Percentiles rank a stretch among this genome's conserved stretches.
Evolutionary conservation across 1,284 basidiomycete species (phyloP).

Genomic region (Ustanciosporium gigantosporum): DNA sequence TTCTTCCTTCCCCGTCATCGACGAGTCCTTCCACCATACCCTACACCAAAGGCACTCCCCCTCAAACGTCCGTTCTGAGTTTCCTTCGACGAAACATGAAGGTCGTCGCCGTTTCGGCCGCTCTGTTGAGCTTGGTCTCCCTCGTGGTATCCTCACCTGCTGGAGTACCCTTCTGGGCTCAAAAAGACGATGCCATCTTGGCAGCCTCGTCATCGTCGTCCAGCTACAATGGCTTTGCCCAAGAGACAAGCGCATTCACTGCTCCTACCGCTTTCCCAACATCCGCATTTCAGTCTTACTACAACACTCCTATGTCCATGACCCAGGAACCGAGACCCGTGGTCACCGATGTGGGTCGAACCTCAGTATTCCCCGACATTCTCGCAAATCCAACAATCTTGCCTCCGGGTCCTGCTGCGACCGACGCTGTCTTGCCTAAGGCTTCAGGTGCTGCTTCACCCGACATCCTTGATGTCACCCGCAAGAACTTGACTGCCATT

Average conservation of each 20-base stretch:
- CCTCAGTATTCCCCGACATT: slow-evolving; percentile 62
- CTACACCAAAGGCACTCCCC: too few species aligned
- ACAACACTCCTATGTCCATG: slow-evolving; percentile 32
- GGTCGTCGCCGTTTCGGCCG: slow-evolving; percentile 15
- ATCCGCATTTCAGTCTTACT: slow-evolving; percentile 48
- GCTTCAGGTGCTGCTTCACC: slow-evolving; percentile 53
- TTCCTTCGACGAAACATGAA: slow-evolving; percentile 13
- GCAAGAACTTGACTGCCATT: slow-evolving; percentile 59
- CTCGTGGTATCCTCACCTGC: neutral
- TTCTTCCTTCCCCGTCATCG: too few species aligned
- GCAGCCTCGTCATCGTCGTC: neutral
- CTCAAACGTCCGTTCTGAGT: too few species aligned
- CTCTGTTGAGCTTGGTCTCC: neutral
- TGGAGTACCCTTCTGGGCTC: neutral
- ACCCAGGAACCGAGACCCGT: slow-evolving; percentile 47
- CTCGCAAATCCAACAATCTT: slow-evolving; percentile 71
- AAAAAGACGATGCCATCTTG: neutral
- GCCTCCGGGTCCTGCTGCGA: slow-evolving; percentile 65
- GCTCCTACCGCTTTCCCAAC: slow-evolving; percentile 56
- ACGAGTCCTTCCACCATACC: too few species aligned
- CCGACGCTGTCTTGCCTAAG: slow-evolving; percentile 46
- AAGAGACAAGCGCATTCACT: slow-evolving; percentile 44
- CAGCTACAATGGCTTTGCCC: slow-evolving; percentile 2
- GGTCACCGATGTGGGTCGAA: slow-evolving; percentile 43
- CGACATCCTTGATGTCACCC: slow-evolving; percentile 64